These are phyloP conservation scores for Inonotus hispidus DNA, from an alignment of 1,284 basidiomycete species.

Conservation along the genomic window DNA sequence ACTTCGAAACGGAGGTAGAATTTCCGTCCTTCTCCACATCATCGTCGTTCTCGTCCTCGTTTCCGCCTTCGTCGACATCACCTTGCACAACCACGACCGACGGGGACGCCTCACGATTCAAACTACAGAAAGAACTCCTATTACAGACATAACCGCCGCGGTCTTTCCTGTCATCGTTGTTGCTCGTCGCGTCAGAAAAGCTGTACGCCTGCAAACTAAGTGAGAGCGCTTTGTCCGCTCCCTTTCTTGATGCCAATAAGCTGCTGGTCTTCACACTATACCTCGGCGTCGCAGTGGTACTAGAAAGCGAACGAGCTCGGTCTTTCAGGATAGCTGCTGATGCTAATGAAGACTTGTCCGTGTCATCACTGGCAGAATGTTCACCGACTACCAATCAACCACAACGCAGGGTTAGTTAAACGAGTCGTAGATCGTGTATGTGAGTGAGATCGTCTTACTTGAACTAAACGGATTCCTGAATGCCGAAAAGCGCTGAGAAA, in stretches of 20 bases:
- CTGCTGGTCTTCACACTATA: not conserved
- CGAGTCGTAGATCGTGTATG: too few relatives aligned
- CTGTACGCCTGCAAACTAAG: slow-evolving; percentile 8
- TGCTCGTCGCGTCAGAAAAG: not conserved
- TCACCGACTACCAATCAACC: not conserved
- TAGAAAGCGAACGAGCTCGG: not conserved
- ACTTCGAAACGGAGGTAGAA: not conserved
- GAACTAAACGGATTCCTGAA: slow-evolving; percentile 2
- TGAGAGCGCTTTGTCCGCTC: slow-evolving; percentile 3
- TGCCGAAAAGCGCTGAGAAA: not conserved
- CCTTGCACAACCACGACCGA: slow-evolving; percentile 4
- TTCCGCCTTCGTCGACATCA: not conserved
- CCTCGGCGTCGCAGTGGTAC: too few relatives aligned
- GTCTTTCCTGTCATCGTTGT: not conserved
- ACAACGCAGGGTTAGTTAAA: too few relatives aligned
- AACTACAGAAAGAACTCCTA: not conserved
- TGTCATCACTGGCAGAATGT: not conserved
- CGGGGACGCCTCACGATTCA: too few relatives aligned
- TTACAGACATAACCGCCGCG: not conserved
- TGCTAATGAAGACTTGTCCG: not conserved
- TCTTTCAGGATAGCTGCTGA: not conserved
- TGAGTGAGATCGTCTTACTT: not conserved
- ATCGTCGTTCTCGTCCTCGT: not conserved
- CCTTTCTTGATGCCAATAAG: not conserved
- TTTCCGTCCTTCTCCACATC: not conserved